Conservation (phyloP, 2,329 filamentous ascomycete species). For the Myriosclerotinia curreyana region DNA sequence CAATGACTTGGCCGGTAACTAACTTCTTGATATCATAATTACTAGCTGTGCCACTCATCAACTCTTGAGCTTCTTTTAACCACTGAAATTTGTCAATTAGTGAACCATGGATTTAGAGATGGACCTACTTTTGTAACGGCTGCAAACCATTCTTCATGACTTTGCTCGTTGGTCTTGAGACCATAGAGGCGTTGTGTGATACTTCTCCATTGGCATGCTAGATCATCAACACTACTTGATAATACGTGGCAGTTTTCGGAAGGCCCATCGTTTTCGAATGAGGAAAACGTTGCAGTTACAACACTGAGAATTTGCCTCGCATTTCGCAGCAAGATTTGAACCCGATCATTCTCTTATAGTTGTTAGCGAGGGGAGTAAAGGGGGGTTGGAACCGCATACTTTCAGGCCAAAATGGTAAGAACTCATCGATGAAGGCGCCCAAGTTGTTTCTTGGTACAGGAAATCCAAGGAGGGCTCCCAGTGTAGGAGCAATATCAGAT, state of each 20-base stretch:
- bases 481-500: slow-evolving; percentile 86
- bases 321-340: slow-evolving; percentile 72
- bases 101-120: neutral
- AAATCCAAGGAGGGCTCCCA: slow-evolving; percentile 82
- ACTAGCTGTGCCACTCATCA: slow-evolving; percentile 87
- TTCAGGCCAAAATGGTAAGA: slow-evolving; percentile 72
- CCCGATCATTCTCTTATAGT: slow-evolving; percentile 49
- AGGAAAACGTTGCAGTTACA: slow-evolving; percentile 68
- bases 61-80: slow-evolving; percentile 54
- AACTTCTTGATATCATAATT: slow-evolving; percentile 78
- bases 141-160: slow-evolving; percentile 44
- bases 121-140: slow-evolving; percentile 45
- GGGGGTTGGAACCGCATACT: slow-evolving; percentile 45
- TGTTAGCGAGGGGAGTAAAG: slow-evolving; percentile 22
- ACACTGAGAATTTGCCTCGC: slow-evolving; percentile 76
- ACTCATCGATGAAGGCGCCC: slow-evolving; percentile 76
- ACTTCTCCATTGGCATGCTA: slow-evolving; percentile 68
- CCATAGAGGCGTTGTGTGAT: slow-evolving; percentile 36
- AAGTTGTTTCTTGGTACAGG: slow-evolving; percentile 88
- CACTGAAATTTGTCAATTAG: slow-evolving; percentile 39
- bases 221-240: slow-evolving; percentile 46
- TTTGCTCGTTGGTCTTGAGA: slow-evolving; percentile 28
- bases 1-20: slow-evolving; percentile 45
- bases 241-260: slow-evolving; percentile 29
- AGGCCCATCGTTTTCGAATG: slow-evolving; percentile 44